A percentile compares a stretch with the other conserved stretches of the same genome.
Evolutionary conservation across 305 asterid genomes (phyloP).

Genomic region (Withania somnifera): DNA sequence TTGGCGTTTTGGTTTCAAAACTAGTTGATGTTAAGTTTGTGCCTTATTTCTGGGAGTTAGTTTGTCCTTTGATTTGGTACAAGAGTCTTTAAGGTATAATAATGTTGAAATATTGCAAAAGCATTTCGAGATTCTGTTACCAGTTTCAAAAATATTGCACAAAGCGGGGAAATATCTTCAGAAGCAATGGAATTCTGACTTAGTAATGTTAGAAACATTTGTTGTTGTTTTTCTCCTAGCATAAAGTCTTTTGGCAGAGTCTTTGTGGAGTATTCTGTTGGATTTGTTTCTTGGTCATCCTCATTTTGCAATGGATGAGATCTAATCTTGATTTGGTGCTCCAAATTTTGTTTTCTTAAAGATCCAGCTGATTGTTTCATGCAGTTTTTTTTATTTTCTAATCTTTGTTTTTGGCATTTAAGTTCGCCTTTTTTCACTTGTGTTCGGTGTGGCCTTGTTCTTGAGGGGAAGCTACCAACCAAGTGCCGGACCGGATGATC

Average conservation of each 20-base stretch:
- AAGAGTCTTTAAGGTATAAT: neutral
- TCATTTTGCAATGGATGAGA: neutral
- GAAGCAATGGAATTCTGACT: neutral
- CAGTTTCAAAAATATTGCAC: neutral
- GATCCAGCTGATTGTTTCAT: neutral
- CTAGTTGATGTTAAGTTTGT: neutral
- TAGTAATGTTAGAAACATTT: neutral
- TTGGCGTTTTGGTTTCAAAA: neutral
- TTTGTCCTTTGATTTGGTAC: neutral
- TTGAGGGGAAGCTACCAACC: neutral
- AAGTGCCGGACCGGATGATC: neutral
- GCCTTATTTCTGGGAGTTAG: neutral
- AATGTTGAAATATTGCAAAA: too few species aligned
- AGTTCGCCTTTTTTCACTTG: neutral
- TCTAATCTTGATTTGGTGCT: neutral
- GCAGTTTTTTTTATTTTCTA: neutral
- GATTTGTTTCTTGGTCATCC: neutral
- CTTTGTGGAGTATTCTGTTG: neutral
- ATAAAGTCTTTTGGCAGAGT: neutral
- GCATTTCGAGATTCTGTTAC: too few species aligned
- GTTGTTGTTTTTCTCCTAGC: neutral
- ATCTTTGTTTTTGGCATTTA: neutral
- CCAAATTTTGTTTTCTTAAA: neutral
- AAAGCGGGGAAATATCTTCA: neutral
- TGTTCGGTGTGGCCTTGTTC: neutral